phyloP scores from a whole-genome alignment of 1,284 basidiomycete species.

The Heterobasidion parviporum region DNA sequence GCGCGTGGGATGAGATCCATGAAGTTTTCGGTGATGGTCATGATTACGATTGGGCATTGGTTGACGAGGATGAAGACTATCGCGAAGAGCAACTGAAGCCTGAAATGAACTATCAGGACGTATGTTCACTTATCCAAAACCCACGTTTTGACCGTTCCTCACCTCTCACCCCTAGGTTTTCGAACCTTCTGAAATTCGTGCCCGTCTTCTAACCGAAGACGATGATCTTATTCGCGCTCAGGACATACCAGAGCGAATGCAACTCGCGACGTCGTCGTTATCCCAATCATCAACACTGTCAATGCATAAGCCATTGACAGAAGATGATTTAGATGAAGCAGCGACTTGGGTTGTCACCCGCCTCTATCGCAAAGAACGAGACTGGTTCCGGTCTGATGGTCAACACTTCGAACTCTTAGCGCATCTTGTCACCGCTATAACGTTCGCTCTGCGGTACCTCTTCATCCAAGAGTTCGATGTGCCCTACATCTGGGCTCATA shows the following conservation, averaged over 20 bases:
- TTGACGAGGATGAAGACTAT: constrained; percentile 59
- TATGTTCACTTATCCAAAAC: constrained; percentile 31
- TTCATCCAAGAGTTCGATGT: constrained; percentile 90
- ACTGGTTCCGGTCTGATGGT: constrained; percentile 65
- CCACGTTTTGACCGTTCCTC: no score
- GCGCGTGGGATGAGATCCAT: constrained; percentile 94
- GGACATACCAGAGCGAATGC: constrained; percentile 96
- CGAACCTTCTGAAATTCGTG: constrained; percentile 94
- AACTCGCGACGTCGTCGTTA: constrained; percentile 83
- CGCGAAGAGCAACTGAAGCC: constrained; percentile 57
- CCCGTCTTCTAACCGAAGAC: constrained; percentile 86
- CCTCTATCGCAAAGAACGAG: constrained; percentile 69
- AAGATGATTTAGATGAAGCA: constrained; percentile 73
- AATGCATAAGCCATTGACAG: constrained; percentile 55
- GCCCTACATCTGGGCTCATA: constrained; percentile 92
- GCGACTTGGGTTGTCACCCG: constrained; percentile 86
- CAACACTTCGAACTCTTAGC: constrained; percentile 51
- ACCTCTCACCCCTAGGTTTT: constrained; percentile 63
- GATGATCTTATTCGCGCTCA: constrained; percentile 88
- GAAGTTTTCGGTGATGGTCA: constrained; percentile 97
- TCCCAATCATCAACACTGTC: constrained; percentile 63
- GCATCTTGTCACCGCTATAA: constrained; percentile 76
- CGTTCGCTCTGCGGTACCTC: constrained; percentile 74
- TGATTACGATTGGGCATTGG: constrained; percentile 94
- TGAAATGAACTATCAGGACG: constrained; percentile 86